These are phyloP conservation scores for Avicennia marina DNA, from an alignment of 257 asterid species.

Conservation along the genomic window DNA sequence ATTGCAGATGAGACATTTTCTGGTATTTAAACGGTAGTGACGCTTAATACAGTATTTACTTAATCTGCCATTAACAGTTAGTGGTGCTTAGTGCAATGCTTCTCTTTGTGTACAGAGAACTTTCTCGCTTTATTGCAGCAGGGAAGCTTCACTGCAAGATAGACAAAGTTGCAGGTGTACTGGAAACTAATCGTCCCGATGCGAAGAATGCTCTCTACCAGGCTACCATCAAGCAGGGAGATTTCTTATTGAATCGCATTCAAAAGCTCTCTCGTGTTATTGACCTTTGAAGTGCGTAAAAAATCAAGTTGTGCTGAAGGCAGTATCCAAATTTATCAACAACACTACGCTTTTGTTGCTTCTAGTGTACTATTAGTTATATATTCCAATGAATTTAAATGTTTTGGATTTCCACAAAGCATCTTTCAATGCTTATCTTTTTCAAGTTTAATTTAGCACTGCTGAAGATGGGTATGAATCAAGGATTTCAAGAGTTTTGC, in stretches of 20 bases:
- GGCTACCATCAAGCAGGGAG: constrained; percentile 82
- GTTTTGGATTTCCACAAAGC: no score
- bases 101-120: constrained; percentile 41
- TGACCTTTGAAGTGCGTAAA: constrained; percentile 67
- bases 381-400: no score
- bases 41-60: neutral
- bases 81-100: neutral
- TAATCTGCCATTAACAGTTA: neutral
- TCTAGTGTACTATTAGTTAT: no score
- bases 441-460: no score
- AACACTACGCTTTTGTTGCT: no score
- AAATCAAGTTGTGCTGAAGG: no score
- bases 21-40: neutral
- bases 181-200: constrained; percentile 84
- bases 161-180: constrained; percentile 72
- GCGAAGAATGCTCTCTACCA: constrained; percentile 82
- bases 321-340: no score
- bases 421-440: no score
- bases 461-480: no score
- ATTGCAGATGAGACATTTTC: neutral
- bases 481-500: no score
- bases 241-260: constrained; percentile 70
- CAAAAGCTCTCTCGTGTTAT: constrained; percentile 83
- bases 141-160: constrained; percentile 85
- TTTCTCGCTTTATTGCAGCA: constrained; percentile 76